Percentiles rank a stretch among this genome's conserved stretches.
phyloP scores from a whole-genome alignment of 2,329 filamentous ascomycete species.

The Neospermospora avenae region DNA sequence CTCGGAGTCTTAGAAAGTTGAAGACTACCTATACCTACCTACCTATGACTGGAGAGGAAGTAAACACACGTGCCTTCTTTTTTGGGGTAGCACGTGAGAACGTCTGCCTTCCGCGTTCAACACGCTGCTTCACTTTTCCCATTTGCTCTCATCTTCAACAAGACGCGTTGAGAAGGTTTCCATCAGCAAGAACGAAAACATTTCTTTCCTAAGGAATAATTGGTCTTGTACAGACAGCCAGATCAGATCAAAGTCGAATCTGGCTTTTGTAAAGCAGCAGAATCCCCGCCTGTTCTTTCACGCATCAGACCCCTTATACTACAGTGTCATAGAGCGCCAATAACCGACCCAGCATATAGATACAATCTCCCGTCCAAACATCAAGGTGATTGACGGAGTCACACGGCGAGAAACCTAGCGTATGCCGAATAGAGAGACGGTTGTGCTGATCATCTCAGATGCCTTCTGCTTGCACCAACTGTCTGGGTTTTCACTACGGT shows the following conservation, averaged over 20 bases:
- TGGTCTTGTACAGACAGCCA: no score
- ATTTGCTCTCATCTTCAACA: background rate
- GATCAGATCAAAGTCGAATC: background rate
- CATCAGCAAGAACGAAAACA: background rate
- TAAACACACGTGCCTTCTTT: background rate
- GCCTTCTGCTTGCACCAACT: constrained; percentile 24
- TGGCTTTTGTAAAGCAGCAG: background rate
- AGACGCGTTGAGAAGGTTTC: background rate
- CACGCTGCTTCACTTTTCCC: background rate
- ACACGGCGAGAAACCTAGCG: background rate
- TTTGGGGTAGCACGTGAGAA: no score
- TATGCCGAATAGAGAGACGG: background rate
- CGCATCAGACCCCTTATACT: background rate
- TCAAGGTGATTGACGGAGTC: background rate
- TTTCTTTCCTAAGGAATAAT: no score
- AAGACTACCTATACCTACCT: no score
- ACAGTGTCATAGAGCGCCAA: background rate
- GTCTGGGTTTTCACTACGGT: constrained; percentile 25
- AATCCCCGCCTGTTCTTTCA: background rate
- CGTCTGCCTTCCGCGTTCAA: no score
- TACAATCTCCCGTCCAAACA: background rate
- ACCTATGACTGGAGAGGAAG: no score
- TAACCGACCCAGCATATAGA: background rate
- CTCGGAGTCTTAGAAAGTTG: no score
- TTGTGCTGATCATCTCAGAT: constrained; percentile 8